Percentiles rank a stretch among this genome's conserved stretches.
Evolutionary conservation across 257 asterid species (phyloP).

Genomic region (Dorcoceras hygrometricum): DNA sequence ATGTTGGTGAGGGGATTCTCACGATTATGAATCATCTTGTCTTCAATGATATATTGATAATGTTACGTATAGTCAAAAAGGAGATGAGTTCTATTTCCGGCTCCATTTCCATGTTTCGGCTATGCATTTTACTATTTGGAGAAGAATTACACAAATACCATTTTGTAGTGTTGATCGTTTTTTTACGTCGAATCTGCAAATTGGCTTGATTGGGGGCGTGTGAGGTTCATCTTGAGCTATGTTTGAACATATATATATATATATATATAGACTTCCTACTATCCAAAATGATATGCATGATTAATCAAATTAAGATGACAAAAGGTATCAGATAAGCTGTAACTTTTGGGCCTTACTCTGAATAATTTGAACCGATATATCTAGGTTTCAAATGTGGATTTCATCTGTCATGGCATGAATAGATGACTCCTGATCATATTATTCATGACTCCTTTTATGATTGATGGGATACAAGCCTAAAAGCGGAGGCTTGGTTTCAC

Average conservation of each 20-base stretch:
- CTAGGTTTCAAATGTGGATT: not conserved
- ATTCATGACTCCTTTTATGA: not conserved
- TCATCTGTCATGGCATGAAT: not conserved
- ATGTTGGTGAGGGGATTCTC: slow-evolving; percentile 24
- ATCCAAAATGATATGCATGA: not conserved
- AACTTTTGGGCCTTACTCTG: not conserved
- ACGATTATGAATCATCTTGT: slow-evolving; percentile 22
- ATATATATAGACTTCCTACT: no score
- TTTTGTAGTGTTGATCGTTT: slow-evolving; percentile 1
- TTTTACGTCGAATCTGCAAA: not conserved
- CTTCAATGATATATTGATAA: slow-evolving; percentile 21
- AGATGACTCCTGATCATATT: slow-evolving; percentile 14
- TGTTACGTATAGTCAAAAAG: slow-evolving; percentile 18
- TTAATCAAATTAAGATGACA: not conserved
- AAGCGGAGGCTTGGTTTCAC: slow-evolving; percentile 22
- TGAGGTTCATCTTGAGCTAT: not conserved
- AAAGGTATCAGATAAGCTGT: not conserved
- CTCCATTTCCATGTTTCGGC: slow-evolving; percentile 13
- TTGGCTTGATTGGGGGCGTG: slow-evolving; percentile 7
- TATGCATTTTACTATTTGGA: slow-evolving; percentile 21
- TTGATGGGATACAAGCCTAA: slow-evolving; percentile 24
- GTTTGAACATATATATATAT: no score
- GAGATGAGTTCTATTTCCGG: slow-evolving; percentile 26
- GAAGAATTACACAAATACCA: slow-evolving; percentile 9
- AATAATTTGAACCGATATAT: no score